A percentile compares a stretch with the other conserved stretches of the same genome.
Conservation (phyloP, 1,139 yeast species). For the Zygoascus hellenicus region DNA sequence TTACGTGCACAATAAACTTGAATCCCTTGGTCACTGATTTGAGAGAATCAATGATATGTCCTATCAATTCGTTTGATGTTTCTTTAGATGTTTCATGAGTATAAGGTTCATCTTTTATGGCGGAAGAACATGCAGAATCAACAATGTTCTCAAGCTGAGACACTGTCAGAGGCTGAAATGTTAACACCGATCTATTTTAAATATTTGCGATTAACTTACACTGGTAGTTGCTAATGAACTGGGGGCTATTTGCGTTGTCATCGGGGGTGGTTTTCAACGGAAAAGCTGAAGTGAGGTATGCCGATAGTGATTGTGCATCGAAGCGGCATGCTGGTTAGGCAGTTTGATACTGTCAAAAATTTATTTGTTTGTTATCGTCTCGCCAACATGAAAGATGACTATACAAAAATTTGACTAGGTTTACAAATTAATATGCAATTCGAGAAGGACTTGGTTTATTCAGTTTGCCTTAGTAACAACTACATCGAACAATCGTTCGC, state of each 20-base stretch:
- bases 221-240: conserved; percentile 4
- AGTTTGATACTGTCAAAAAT: no score
- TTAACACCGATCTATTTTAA: background rate
- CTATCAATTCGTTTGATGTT: conserved; percentile 12
- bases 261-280: background rate
- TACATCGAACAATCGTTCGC: conserved; percentile 66
- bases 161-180: conserved; percentile 14
- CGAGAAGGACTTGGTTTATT: no score
- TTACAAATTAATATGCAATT: no score
- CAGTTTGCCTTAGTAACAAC: conserved; percentile 39
- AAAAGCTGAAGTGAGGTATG: background rate
- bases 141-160: conserved; percentile 13
- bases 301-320: background rate
- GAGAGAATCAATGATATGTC: conserved; percentile 21
- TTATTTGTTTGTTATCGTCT: no score
- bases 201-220: background rate
- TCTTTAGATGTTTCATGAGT: conserved; percentile 6
- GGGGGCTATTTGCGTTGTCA: conserved; percentile 8
- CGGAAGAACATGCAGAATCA: conserved; percentile 13
- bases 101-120: conserved; percentile 5
- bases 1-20: conserved; percentile 30
- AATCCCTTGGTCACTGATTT: conserved; percentile 26
- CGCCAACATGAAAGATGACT: background rate
- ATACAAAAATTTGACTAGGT: no score
- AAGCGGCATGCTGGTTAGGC: no score